phyloP scores from a whole-genome alignment of 768 basidiomycete genomes.

The Tricholoma flavovirens region DNA sequence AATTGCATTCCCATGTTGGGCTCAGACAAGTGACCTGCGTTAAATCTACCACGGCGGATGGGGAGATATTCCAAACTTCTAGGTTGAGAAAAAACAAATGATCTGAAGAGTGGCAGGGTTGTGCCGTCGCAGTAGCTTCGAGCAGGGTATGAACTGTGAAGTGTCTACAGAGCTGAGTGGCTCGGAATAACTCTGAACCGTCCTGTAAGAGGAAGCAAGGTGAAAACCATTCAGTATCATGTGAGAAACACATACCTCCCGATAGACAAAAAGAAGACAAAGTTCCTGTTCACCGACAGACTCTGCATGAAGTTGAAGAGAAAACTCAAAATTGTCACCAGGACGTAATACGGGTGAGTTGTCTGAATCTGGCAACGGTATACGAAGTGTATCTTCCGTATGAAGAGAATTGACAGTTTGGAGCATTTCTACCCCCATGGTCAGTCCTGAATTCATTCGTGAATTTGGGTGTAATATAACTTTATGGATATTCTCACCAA shows the following conservation, averaged over 20 bases:
- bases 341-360: slow-evolving; percentile 30
- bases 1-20: slow-evolving; percentile 56
- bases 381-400: slow-evolving; percentile 36
- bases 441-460: background rate
- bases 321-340: slow-evolving; percentile 45
- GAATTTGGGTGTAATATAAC: background rate
- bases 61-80: slow-evolving; percentile 48
- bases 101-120: slow-evolving; percentile 45
- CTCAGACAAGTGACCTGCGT: slow-evolving; percentile 62
- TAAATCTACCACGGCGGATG: slow-evolving; percentile 37
- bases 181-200: slow-evolving; percentile 47
- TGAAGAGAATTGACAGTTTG: slow-evolving; percentile 49
- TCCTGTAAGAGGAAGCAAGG: slow-evolving; percentile 28
- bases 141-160: slow-evolving; percentile 62
- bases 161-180: slow-evolving; percentile 44
- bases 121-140: slow-evolving; percentile 42
- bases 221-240: background rate
- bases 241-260: slow-evolving; percentile 32
- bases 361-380: slow-evolving; percentile 33
- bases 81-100: slow-evolving; percentile 48
- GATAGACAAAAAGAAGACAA: slow-evolving; percentile 59
- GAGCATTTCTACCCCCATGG: slow-evolving; percentile 28
- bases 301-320: slow-evolving; percentile 50
- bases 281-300: slow-evolving; percentile 44
- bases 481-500: slow-evolving; percentile 3